These are phyloP conservation scores for Globisporangium sylvaticum DNA, from an alignment of 352 stramenopile genomes.

Conservation along the genomic window DNA sequence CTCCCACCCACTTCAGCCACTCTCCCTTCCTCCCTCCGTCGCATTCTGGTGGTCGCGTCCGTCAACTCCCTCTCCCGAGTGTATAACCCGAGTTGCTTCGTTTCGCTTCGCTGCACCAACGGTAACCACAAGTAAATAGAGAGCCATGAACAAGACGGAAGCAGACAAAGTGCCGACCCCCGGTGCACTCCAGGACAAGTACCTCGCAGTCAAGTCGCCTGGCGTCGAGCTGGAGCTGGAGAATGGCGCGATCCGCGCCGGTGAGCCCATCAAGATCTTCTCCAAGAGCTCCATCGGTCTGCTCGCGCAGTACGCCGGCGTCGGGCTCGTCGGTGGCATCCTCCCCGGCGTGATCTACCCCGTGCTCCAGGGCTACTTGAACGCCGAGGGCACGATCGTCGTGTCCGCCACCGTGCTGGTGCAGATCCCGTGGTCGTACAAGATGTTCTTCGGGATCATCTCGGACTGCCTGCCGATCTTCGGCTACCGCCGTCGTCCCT, in stretches of 20 bases:
- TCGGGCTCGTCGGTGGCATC: conserved; percentile 46
- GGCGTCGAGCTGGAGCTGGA: conserved; percentile 17
- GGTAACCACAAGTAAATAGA: neutral
- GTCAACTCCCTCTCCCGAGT: neutral
- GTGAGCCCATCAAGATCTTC: conserved; percentile 26
- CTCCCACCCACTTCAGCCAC: neutral
- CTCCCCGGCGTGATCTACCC: conserved; percentile 52
- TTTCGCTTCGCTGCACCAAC: neutral
- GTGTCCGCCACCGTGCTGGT: conserved; percentile 44
- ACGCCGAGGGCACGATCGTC: conserved; percentile 50
- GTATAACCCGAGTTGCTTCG: neutral
- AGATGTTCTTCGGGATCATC: conserved; percentile 52
- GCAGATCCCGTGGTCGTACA: conserved; percentile 56
- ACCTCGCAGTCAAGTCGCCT: conserved; percentile 10
- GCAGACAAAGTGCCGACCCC: conserved; percentile 6
- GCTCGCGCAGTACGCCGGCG: conserved; percentile 47
- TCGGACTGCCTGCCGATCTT: conserved; percentile 62
- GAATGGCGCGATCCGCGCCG: conserved; percentile 28
- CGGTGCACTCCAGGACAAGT: conserved; percentile 5
- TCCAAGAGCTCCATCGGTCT: conserved; percentile 32
- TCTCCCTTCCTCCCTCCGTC: neutral
- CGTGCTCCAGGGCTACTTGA: conserved; percentile 53
- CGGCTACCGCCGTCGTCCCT: conserved; percentile 49
- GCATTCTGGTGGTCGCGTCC: conserved; percentile 10
- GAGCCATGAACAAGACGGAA: neutral